Conservation (phyloP, 352 stramenopile species). For the Blastocystis sp. region DNA sequence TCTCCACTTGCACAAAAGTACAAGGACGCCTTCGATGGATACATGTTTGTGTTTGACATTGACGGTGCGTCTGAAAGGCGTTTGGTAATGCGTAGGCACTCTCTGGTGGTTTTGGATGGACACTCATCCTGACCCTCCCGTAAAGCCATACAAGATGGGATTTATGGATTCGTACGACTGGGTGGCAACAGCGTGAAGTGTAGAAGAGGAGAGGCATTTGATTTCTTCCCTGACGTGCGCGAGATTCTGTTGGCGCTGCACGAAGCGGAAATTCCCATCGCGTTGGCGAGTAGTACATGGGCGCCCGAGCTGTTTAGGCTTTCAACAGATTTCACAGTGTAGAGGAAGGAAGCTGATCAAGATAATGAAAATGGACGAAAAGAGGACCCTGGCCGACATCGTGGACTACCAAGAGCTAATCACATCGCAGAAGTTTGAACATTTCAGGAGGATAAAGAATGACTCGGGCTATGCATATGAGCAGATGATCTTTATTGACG, state of each 20-base stretch:
- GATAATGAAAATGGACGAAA: slow-evolving; percentile 28
- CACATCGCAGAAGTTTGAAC: slow-evolving; percentile 58
- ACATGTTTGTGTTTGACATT: slow-evolving; percentile 70
- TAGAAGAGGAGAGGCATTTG: slow-evolving; percentile 51
- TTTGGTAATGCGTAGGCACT: slow-evolving; percentile 4
- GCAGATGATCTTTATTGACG: slow-evolving; percentile 72
- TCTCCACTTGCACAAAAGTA: slow-evolving; percentile 57
- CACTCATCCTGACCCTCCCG: slow-evolving; percentile 33
- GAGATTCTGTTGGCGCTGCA: slow-evolving; percentile 62
- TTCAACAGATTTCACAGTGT: neutral
- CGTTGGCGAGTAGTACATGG: slow-evolving; percentile 69
- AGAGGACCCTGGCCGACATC: slow-evolving; percentile 48
- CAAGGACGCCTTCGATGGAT: slow-evolving; percentile 63
- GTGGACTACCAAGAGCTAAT: slow-evolving; percentile 48
- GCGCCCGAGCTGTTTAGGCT: slow-evolving; percentile 26
- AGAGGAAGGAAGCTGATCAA: slow-evolving; percentile 51
- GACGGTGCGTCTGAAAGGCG: neutral
- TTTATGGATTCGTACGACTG: slow-evolving; percentile 25
- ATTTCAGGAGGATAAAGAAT: slow-evolving; percentile 44
- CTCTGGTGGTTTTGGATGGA: slow-evolving; percentile 70
- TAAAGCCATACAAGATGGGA: neutral
- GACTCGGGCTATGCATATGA: slow-evolving; percentile 53
- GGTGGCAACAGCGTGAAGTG: neutral
- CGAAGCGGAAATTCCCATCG: slow-evolving; percentile 67
- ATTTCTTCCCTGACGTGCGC: slow-evolving; percentile 52